Evolutionary conservation across 345 rosid genomes (phyloP), one percentile per base, ranked within the genome.

Genomic region (Eucalyptus globulus): DNA sequence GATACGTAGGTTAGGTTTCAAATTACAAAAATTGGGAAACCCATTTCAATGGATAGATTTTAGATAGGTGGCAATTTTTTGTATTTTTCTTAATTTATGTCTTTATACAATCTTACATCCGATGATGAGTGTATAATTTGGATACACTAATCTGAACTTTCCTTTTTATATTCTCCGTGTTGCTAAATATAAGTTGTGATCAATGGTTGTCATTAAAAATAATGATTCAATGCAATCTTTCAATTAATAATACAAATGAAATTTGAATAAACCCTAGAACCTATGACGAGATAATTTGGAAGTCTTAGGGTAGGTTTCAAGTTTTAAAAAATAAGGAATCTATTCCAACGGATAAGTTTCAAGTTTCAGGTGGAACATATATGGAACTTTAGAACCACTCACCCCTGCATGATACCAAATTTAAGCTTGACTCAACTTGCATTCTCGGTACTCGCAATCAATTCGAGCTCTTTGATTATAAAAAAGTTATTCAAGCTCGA

Each of bases 281-380:
- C 15, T 60, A 26, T 26, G 0, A 2, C 2, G 5, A 1, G 7
- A 6, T 58, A 58, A 4, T 11, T 58, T 11, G 1, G 5, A 58
- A 0, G n/a, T 58, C 14, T 6, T 0, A 2, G 0, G 1, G 1
- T 5, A 11, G 6, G 65, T 26, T 3, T 12, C 0, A 60, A 27
- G 0, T 60, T 60, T 0, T 12, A 60, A 60, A 54, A 60, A 60
- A 60, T 26, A 26, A 60, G 0, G 0, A 60, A 60, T 7, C 1
- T 26, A 12, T 60, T 58, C 3, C 0, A 12, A 58, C 0, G 4
- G 3, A 2, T 0, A 24, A 29, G 1, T 60, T 60, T 0, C 2
- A 53, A 4, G 0, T 53, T 53, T 0, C 2, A 0, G 1, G 2
- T 5, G 4, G 0, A 60, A 58, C n/a, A 7, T 58, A 58, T 11